These are phyloP conservation scores for Yamadazyma pseudoaaseri DNA, from an alignment of 1,139 yeast species.

Conservation along the genomic window DNA sequence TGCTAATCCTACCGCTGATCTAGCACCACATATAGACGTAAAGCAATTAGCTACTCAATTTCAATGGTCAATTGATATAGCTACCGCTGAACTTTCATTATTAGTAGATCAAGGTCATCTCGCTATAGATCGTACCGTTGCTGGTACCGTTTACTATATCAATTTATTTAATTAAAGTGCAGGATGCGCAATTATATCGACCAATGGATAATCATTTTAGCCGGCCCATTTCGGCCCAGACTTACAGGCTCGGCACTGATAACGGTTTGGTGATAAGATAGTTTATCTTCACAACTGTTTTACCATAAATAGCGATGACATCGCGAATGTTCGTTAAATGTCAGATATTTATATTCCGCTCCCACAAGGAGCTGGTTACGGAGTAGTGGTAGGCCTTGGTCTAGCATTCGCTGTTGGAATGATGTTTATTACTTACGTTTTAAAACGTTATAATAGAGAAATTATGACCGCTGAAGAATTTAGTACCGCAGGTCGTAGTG, in stretches of 20 bases:
- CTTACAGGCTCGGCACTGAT: neutral
- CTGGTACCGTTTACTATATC: slow-evolving; percentile 51
- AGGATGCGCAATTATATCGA: too few species aligned
- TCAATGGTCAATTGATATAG: slow-evolving; percentile 67
- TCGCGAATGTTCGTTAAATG: too few species aligned
- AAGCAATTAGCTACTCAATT: slow-evolving; percentile 18
- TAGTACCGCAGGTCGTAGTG: slow-evolving; percentile 83
- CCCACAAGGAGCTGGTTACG: slow-evolving; percentile 88
- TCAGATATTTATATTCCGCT: slow-evolving; percentile 15
- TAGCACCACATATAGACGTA: neutral
- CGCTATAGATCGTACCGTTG: slow-evolving; percentile 64
- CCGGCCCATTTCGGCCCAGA: slow-evolving; percentile 1
- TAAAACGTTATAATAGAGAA: slow-evolving; percentile 76
- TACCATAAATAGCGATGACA: too few species aligned
- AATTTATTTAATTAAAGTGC: slow-evolving; percentile 16
- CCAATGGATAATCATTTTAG: too few species aligned
- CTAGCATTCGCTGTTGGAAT: slow-evolving; percentile 76
- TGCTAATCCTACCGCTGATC: neutral
- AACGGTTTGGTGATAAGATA: too few species aligned
- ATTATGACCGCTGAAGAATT: slow-evolving; percentile 87
- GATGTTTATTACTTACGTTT: slow-evolving; percentile 68
- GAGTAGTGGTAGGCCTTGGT: slow-evolving; percentile 86
- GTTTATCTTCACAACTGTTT: too few species aligned
- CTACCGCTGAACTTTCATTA: slow-evolving; percentile 64
- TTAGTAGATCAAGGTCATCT: slow-evolving; percentile 58